Conservation (phyloP, 139 green algal genomes). For the Diplosphaera chodatii region DNA sequence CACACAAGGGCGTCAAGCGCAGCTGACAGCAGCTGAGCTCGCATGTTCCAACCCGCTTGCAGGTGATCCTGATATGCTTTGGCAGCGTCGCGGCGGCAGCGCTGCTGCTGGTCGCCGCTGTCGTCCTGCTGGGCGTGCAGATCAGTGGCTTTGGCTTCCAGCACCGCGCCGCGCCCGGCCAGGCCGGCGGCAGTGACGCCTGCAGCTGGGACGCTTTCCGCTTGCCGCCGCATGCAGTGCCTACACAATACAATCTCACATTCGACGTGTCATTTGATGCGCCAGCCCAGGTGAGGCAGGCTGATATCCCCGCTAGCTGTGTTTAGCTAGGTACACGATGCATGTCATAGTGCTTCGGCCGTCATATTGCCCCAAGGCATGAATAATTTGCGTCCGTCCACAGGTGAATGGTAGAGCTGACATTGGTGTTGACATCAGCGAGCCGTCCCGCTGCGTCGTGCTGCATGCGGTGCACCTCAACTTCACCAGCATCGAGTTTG, state of each 20-base stretch:
- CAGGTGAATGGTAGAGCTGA: constrained; percentile 17
- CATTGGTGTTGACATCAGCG: constrained; percentile 27
- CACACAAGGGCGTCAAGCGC: too few relatives aligned
- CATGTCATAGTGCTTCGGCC: too few relatives aligned
- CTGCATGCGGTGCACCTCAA: constrained; percentile 45
- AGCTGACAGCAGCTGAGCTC: too few relatives aligned
- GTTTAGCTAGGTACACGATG: too few relatives aligned
- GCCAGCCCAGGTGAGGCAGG: constrained; percentile 1
- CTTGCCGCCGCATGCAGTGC: constrained; percentile 35
- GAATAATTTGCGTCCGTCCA: too few relatives aligned
- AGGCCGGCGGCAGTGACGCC: neutral
- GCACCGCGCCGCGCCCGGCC: neutral
- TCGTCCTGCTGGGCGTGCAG: neutral
- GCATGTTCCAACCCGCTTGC: neutral
- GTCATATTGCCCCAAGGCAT: too few relatives aligned
- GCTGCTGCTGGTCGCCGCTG: neutral
- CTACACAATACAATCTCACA: constrained; percentile 43
- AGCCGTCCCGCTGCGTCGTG: constrained; percentile 51
- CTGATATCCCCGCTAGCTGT: too few relatives aligned
- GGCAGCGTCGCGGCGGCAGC: neutral
- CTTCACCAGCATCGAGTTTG: constrained; percentile 21
- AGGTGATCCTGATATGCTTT: neutral
- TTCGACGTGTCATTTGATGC: constrained; percentile 32
- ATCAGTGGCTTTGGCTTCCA: neutral
- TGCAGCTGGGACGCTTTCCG: constrained; percentile 39